phyloP scores from a whole-genome alignment of 1,139 yeast genomes.

The Magnusiomyces suaveolens region DNA sequence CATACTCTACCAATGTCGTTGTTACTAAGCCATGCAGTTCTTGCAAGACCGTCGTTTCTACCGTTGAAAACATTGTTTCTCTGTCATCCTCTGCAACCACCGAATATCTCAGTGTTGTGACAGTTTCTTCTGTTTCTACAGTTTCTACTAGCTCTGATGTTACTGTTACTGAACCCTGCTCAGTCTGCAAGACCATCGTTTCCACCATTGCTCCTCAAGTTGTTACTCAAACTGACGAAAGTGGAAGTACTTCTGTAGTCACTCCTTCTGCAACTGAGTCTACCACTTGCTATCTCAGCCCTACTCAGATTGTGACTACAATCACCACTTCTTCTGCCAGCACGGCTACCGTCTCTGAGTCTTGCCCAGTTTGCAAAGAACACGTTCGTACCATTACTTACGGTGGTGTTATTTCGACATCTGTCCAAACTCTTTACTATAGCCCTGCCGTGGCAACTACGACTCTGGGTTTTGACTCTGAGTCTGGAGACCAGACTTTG shows the following conservation, averaged over 20 bases:
- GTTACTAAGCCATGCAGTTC: slow-evolving; percentile 3
- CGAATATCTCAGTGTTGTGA: slow-evolving; percentile 4
- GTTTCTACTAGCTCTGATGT: slow-evolving; percentile 1
- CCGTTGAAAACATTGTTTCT: background rate
- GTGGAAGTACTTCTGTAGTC: background rate
- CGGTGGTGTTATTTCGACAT: background rate
- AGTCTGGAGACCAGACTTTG: too few relatives aligned
- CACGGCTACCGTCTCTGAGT: slow-evolving; percentile 5
- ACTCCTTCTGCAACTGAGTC: too few relatives aligned
- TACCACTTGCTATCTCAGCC: slow-evolving; percentile 6
- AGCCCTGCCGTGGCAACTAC: background rate
- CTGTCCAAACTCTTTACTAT: background rate
- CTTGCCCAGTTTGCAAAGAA: background rate
- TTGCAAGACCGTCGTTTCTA: slow-evolving; percentile 6
- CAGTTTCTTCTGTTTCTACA: background rate
- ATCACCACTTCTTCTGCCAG: slow-evolving; percentile 6
- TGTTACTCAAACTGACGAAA: background rate
- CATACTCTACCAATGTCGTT: slow-evolving; percentile 2
- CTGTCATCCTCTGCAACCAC: background rate
- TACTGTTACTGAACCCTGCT: slow-evolving; percentile 2
- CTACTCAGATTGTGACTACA: slow-evolving; percentile 1
- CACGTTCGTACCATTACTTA: background rate
- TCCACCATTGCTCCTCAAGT: slow-evolving; percentile 1
- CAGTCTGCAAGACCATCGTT: slow-evolving; percentile 5
- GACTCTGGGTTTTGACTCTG: too few relatives aligned